Percentiles rank a stretch among this genome's conserved stretches.
phyloP scores from a whole-genome alignment of 2,329 filamentous ascomycete species.

The Niveomyces coronatus region DNA sequence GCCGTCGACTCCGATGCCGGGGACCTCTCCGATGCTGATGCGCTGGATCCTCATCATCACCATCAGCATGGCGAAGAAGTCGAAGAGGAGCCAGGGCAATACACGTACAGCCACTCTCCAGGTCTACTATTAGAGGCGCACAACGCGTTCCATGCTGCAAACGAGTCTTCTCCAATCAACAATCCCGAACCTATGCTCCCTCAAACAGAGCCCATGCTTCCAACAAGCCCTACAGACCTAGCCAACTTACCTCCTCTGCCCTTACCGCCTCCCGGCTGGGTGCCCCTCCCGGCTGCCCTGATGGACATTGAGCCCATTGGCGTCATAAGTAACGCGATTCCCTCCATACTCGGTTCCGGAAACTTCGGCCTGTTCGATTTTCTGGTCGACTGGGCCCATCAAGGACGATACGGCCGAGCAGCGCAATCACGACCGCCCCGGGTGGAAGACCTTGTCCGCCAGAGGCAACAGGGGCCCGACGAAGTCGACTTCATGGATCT shows the following conservation, averaged over 20 bases:
- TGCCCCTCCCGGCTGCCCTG: conserved; percentile 19
- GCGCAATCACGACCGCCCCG: conserved; percentile 18
- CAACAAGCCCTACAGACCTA: conserved; percentile 6
- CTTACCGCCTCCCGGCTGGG: conserved; percentile 14
- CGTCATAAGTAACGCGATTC: conserved; percentile 23
- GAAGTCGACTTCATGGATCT: conserved; percentile 35
- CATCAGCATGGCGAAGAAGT: neutral
- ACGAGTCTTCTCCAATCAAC: too few species aligned
- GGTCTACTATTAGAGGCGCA: too few species aligned
- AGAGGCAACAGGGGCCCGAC: conserved; percentile 12
- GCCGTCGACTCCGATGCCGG: neutral
- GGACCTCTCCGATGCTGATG: conserved; percentile 1
- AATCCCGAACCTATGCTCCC: neutral
- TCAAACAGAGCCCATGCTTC: neutral
- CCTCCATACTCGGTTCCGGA: conserved; percentile 32
- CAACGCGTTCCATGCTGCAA: too few species aligned
- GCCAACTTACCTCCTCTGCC: conserved; percentile 10
- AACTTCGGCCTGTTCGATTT: conserved; percentile 42
- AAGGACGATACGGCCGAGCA: conserved; percentile 16
- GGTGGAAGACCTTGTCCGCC: conserved; percentile 23
- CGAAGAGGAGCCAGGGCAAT: neutral
- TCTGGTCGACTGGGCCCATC: conserved; percentile 37
- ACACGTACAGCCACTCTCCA: too few species aligned
- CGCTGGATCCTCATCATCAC: conserved; percentile 3
- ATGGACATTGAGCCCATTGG: neutral